phyloP scores from a whole-genome alignment of 805 yeast genomes.

The Sugiyamaella floridensis region DNA sequence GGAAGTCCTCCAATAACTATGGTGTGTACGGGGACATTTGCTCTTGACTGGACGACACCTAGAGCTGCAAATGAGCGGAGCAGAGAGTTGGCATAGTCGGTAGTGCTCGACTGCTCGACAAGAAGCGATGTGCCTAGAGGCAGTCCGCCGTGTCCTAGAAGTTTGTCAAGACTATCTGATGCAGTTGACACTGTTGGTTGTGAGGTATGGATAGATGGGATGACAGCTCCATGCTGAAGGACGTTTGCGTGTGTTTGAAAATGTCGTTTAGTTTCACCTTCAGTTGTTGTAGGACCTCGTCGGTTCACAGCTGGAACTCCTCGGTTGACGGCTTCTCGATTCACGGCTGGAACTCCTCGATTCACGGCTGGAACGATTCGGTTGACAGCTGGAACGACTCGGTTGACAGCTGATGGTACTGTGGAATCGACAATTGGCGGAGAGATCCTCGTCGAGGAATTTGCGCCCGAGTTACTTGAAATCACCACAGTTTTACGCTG shows the following conservation, averaged over 20 bases:
- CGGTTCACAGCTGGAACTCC: background rate
- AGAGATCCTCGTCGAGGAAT: background rate
- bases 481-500: conserved; percentile 16
- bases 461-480: conserved; percentile 4
- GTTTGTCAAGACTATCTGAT: conserved; percentile 61
- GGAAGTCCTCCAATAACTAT: conserved; percentile 55
- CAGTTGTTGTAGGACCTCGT: background rate
- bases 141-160: conserved; percentile 74
- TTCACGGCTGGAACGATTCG: too few relatives aligned
- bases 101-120: conserved; percentile 78
- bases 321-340: too few relatives aligned
- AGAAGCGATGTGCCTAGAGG: conserved; percentile 70
- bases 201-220: conserved; percentile 73
- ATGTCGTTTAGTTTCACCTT: background rate
- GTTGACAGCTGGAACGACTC: background rate
- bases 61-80: conserved; percentile 67
- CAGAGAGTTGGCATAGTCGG: conserved; percentile 74
- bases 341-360: too few relatives aligned
- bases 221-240: conserved; percentile 47
- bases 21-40: conserved; percentile 42
- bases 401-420: background rate
- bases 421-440: background rate
- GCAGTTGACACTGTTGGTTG: conserved; percentile 79
- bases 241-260: background rate
- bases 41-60: conserved; percentile 61